Base-by-base conservation (phyloP, 2,329 filamentous ascomycete genomes). In the Diaporthe sp. region DNA sequence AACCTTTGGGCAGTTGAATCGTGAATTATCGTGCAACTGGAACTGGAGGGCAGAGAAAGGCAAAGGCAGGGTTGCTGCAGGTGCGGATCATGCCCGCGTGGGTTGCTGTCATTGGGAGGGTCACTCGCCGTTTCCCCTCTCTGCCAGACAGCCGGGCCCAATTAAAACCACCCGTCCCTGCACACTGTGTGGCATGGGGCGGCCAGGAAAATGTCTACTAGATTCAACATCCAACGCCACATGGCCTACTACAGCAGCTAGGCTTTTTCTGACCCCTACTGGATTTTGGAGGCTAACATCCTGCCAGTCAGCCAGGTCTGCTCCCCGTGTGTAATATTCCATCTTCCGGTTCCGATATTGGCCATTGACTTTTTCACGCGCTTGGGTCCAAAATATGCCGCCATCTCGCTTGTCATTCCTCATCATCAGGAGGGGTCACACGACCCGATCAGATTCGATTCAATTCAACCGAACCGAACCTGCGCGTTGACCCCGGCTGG, bases 71-170 rank as follows among this genome's bases (percentile, higher is more conserved):
- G 63, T 37, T 66, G 61, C 61, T 66, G 61, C 61, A 65, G 59
- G 39, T 66, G 61, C 61, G 35, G 37, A 61, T 37, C 56, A 56
- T 59, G 47, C 42, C 27, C 55, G 32, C 32, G 32, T 59, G 55
- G 55, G 55, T 59, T 9, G 25, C 51, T 44, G 51, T 58, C 66
- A 70, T 47, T 30, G 51, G 66, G 30, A 47, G 47, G 35, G 69
- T 50, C 39, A 27, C 51, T 47, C 42, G 39, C 22, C 30, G 32
- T 25, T 30, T 30, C 69, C 56, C 56, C 69, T 51, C 55, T 50
- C 50, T 70, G 59, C 74, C 74, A 75, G 71, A 72, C 53, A 50
- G 72, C 72, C 35, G 74, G 74, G 72, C 63, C 74, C 72, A 75
- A 74, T 75, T 39, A 69, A 51, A 44, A 37, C 13, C n/a, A 32